These are phyloP conservation scores for Pestalotiopsis sp. DNA, from an alignment of 2,329 filamentous ascomycete species.

Conservation along the genomic window DNA sequence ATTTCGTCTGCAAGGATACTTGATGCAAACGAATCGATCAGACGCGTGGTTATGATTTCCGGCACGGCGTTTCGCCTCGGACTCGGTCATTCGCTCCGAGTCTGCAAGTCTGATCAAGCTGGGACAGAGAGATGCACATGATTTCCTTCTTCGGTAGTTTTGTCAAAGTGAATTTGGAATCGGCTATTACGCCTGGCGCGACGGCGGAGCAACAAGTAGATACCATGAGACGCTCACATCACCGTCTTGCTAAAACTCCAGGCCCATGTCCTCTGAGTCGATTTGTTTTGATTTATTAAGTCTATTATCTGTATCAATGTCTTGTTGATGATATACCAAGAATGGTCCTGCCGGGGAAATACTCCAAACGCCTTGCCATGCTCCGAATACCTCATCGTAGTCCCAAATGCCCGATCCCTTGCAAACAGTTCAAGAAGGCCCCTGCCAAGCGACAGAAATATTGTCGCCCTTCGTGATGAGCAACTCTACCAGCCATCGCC, in stretches of 20 bases:
- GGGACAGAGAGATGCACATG: too few species aligned
- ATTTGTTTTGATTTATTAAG: neutral
- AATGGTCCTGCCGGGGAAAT: neutral
- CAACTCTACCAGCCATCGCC: slow-evolving; percentile 59
- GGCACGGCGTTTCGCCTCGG: too few species aligned
- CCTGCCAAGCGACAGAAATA: neutral
- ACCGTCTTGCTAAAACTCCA: neutral
- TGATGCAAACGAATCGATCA: too few species aligned
- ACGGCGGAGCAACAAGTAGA: too few species aligned
- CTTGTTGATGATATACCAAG: neutral
- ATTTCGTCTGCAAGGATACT: too few species aligned
- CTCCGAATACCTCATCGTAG: neutral
- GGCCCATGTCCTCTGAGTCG: neutral
- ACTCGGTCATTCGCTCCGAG: too few species aligned
- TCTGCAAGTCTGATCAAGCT: too few species aligned
- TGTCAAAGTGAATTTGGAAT: too few species aligned
- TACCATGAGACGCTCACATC: too few species aligned
- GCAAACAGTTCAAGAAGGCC: neutral
- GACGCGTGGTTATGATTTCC: too few species aligned
- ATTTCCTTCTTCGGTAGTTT: too few species aligned
- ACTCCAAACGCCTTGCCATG: slow-evolving; percentile 12
- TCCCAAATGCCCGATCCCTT: neutral
- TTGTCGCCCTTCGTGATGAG: neutral
- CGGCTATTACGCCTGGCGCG: too few species aligned
- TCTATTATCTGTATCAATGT: neutral